A percentile compares a stretch with the other conserved stretches of the same genome.
Conservation (phyloP, 208 protist genomes). For the Trypanosoma melophagium region DNA sequence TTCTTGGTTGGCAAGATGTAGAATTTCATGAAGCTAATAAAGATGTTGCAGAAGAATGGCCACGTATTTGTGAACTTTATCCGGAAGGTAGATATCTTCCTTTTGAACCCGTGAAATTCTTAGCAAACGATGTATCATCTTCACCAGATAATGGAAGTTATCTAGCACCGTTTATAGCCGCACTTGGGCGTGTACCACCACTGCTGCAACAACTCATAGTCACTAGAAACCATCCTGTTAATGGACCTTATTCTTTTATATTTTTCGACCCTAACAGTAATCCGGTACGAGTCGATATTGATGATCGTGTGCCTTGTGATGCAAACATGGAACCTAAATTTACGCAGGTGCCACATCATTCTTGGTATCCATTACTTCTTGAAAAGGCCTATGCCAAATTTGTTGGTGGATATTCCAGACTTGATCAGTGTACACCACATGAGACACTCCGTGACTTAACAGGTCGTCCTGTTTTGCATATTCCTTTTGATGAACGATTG, state of each 20-base stretch:
- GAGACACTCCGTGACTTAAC: slow-evolving; percentile 89
- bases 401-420: slow-evolving; percentile 75
- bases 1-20: slow-evolving; percentile 77
- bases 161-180: slow-evolving; percentile 77
- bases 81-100: slow-evolving; percentile 49
- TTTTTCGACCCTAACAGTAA: slow-evolving; percentile 87
- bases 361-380: slow-evolving; percentile 82
- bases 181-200: slow-evolving; percentile 57
- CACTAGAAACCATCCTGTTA: slow-evolving; percentile 54
- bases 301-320: slow-evolving; percentile 80
- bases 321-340: slow-evolving; percentile 56
- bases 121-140: slow-evolving; percentile 39
- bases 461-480: slow-evolving; percentile 76
- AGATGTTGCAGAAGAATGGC: slow-evolving; percentile 71
- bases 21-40: slow-evolving; percentile 78
- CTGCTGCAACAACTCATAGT: slow-evolving; percentile 72
- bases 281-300: slow-evolving; percentile 76
- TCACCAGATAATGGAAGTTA: slow-evolving; percentile 56
- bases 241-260: slow-evolving; percentile 77
- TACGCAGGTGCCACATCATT: slow-evolving; percentile 42
- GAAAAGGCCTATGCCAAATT: slow-evolving; percentile 94
- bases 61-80: slow-evolving; percentile 75
- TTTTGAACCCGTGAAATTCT: slow-evolving; percentile 36
- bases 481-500: slow-evolving; percentile 68
- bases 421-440: slow-evolving; percentile 83